Evolutionary conservation across 2,329 filamentous ascomycete species (phyloP).

Genomic region (Ophiostoma piceae): DNA sequence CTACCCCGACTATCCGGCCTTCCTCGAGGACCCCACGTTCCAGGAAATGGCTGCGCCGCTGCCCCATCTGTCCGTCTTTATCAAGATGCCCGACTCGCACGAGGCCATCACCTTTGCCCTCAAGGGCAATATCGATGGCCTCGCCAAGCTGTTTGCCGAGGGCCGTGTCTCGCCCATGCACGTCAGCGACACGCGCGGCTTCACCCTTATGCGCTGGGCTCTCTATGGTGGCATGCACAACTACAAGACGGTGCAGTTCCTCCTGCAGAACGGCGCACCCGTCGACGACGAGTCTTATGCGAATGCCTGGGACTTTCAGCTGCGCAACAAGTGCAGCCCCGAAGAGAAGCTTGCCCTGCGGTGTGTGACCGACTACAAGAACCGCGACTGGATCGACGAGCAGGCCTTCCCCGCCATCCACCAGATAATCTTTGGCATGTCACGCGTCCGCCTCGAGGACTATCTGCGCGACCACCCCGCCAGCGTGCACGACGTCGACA

Average conservation of each 20-base stretch:
- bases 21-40: not conserved
- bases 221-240: constrained; percentile 13
- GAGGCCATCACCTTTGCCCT: constrained; percentile 6
- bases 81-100: not conserved
- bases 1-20: not conserved
- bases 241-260: not conserved
- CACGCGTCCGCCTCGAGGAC: not conserved
- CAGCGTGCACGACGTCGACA: not conserved
- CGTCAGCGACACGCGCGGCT: constrained; percentile 6
- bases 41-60: not conserved
- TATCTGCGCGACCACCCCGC: not conserved
- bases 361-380: not conserved
- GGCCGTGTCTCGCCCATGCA: not conserved
- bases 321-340: constrained; percentile 6
- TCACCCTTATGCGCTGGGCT: constrained; percentile 5
- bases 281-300: constrained; percentile 9
- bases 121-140: not conserved
- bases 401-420: not conserved
- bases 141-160: not conserved
- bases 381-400: not conserved
- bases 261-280: not conserved
- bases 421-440: constrained; percentile 2
- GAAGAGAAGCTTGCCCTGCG: not conserved
- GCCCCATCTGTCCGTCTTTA: not conserved
- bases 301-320: constrained; percentile 5